phyloP scores from a whole-genome alignment of 805 yeast species.

The Teunomyces funiuensis region DNA sequence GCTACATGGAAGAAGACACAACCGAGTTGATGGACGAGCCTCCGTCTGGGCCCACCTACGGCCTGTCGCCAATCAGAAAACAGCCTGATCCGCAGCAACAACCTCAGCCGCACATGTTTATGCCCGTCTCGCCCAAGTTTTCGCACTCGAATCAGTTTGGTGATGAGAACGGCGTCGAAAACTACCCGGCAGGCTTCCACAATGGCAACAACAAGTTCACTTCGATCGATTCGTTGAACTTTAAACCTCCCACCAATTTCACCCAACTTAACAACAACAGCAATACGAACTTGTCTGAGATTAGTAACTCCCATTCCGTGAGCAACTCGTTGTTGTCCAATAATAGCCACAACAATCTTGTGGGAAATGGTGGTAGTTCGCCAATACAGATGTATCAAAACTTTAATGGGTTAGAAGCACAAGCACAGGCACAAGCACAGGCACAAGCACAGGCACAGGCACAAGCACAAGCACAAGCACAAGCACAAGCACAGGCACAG shows the following conservation, averaged over 20 bases:
- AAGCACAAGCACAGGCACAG: slow-evolving; percentile 13
- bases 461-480: slow-evolving; percentile 12
- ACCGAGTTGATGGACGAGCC: slow-evolving; percentile 18
- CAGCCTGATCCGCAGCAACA: slow-evolving; percentile 7
- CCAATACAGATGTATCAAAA: slow-evolving; percentile 7
- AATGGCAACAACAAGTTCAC: slow-evolving; percentile 26
- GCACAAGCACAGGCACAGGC: slow-evolving; percentile 13
- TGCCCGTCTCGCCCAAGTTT: slow-evolving; percentile 12
- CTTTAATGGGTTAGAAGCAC: slow-evolving; percentile 9
- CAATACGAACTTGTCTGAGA: slow-evolving; percentile 40
- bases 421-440: slow-evolving; percentile 13
- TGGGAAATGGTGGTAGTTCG: slow-evolving; percentile 4
- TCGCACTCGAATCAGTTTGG: slow-evolving; percentile 10
- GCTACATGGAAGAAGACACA: slow-evolving; percentile 44
- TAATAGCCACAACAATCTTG: slow-evolving; percentile 12
- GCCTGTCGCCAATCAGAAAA: slow-evolving; percentile 10
- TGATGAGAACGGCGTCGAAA: slow-evolving; percentile 12
- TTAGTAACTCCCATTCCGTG: slow-evolving; percentile 26
- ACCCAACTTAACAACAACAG: slow-evolving; percentile 41
- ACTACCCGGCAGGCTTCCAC: slow-evolving; percentile 9
- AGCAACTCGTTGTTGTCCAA: slow-evolving; percentile 21
- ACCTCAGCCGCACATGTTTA: slow-evolving; percentile 2
- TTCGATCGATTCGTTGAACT: slow-evolving; percentile 38
- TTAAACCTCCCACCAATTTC: slow-evolving; percentile 42
- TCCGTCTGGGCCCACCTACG: slow-evolving; percentile 7